Conservation (phyloP, 805 yeast species). For the Saturnispora ahearnii region DNA sequence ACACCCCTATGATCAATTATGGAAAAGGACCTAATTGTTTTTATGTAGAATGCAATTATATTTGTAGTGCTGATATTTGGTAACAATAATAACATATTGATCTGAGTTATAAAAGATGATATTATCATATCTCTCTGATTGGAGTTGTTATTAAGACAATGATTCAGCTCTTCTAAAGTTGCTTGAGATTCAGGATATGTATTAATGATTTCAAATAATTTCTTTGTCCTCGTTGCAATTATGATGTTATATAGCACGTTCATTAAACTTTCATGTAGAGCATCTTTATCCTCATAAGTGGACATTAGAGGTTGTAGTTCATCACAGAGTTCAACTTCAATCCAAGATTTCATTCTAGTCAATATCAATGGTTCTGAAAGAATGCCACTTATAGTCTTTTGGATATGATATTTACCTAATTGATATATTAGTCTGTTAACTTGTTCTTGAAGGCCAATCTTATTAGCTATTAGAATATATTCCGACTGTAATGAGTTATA, state of each 20-base stretch:
- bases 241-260: slow-evolving; percentile 19
- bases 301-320: slow-evolving; percentile 10
- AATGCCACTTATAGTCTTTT: slow-evolving; percentile 7
- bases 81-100: slow-evolving; percentile 48
- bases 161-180: slow-evolving; percentile 51
- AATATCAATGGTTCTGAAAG: slow-evolving; percentile 25
- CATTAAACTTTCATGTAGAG: slow-evolving; percentile 13
- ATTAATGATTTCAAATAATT: slow-evolving; percentile 50
- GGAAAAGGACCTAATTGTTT: slow-evolving; percentile 61
- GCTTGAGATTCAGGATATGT: slow-evolving; percentile 43
- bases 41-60: slow-evolving; percentile 58
- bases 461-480: background rate
- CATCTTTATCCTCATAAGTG: slow-evolving; percentile 1
- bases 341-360: slow-evolving; percentile 29
- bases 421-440: slow-evolving; percentile 27
- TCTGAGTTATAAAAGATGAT: slow-evolving; percentile 36
- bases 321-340: slow-evolving; percentile 32
- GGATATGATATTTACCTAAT: slow-evolving; percentile 32
- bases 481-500: background rate
- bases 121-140: slow-evolving; percentile 47
- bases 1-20: slow-evolving; percentile 85
- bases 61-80: slow-evolving; percentile 76
- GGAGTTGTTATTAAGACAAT: slow-evolving; percentile 35
- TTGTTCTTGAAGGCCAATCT: slow-evolving; percentile 13
- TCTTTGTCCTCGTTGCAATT: slow-evolving; percentile 40